phyloP scores from a whole-genome alignment of 2,329 filamentous ascomycete genomes.

The Didymella glomerata region DNA sequence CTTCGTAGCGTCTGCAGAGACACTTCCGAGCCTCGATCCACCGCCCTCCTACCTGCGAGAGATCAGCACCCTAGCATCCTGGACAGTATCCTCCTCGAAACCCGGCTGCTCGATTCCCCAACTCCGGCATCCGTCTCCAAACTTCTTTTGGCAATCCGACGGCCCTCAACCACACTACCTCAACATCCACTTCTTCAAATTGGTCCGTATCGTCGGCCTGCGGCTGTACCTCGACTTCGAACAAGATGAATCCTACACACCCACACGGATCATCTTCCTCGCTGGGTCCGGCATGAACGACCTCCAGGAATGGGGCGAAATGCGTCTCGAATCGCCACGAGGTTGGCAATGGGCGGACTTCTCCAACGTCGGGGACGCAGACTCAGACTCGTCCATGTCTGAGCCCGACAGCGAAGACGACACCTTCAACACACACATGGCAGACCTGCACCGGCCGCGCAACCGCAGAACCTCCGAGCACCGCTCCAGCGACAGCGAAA shows the following conservation, averaged over 20 bases:
- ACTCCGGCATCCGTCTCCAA: constrained; percentile 75
- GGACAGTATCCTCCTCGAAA: constrained; percentile 83
- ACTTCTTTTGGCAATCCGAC: constrained; percentile 85
- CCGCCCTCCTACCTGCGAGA: constrained; percentile 70
- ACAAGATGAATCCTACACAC: constrained; percentile 94
- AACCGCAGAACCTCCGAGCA: constrained; percentile 21
- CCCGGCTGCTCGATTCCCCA: constrained; percentile 81
- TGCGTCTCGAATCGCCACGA: constrained; percentile 78
- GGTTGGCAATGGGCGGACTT: constrained; percentile 92
- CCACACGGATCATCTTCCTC: constrained; percentile 87
- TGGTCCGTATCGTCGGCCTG: constrained; percentile 79
- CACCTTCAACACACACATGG: constrained; percentile 19
- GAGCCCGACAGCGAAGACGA: constrained; percentile 34
- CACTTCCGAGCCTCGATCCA: constrained; percentile 36
- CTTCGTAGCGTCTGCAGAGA: constrained; percentile 26
- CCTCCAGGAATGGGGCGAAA: constrained; percentile 83
- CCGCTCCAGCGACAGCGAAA: constrained; percentile 15
- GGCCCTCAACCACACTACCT: constrained; percentile 84
- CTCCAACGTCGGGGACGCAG: constrained; percentile 64
- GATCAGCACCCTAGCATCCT: constrained; percentile 83
- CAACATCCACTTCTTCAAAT: constrained; percentile 85
- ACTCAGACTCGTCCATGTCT: constrained; percentile 29
- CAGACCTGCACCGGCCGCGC: constrained; percentile 6
- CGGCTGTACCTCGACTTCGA: constrained; percentile 91
- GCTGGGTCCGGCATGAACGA: constrained; percentile 93